Evolutionary conservation across 2,329 filamentous ascomycete genomes (phyloP).

Genomic region (Aspergillus sojae): DNA sequence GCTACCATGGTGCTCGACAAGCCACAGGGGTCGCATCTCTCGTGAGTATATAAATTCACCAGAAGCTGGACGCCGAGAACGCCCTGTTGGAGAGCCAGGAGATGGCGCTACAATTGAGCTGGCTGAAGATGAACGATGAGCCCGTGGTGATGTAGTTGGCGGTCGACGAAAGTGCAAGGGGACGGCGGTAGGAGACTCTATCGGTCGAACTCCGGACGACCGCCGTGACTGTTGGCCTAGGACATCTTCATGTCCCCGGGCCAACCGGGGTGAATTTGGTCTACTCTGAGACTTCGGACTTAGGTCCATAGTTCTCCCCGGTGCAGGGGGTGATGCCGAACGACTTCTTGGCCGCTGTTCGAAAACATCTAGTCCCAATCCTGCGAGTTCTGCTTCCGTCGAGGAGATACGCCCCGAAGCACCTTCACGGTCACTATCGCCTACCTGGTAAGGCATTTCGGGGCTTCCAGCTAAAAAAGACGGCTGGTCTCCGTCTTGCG

Average conservation of each 20-base stretch:
- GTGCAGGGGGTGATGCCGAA: constrained; percentile 35
- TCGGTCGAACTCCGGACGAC: constrained; percentile 31
- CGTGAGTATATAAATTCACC: constrained; percentile 57
- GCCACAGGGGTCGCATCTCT: constrained; percentile 79
- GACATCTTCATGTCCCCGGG: constrained; percentile 16
- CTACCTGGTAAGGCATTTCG: constrained; percentile 57
- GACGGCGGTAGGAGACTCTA: constrained; percentile 56
- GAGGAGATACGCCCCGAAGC: constrained; percentile 47
- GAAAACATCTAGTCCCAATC: constrained; percentile 23
- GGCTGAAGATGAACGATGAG: constrained; percentile 45
- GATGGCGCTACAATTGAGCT: constrained; percentile 39
- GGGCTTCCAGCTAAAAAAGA: constrained; percentile 69
- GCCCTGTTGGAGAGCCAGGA: constrained; percentile 47
- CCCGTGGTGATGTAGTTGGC: constrained; percentile 46
- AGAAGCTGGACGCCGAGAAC: constrained; percentile 52
- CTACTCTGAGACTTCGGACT: constrained; percentile 36
- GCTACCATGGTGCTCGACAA: constrained; percentile 67
- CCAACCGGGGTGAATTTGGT: constrained; percentile 34
- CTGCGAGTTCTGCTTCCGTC: constrained; percentile 23
- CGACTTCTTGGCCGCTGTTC: constrained; percentile 37
- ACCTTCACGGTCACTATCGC: constrained; percentile 42
- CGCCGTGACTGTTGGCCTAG: constrained; percentile 26
- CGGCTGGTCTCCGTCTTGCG: constrained; percentile 42
- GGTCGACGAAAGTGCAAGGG: constrained; percentile 59
- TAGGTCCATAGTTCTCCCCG: constrained; percentile 32